phyloP scores from a whole-genome alignment of 257 asterid species.

The Scutellaria baicalensis region DNA sequence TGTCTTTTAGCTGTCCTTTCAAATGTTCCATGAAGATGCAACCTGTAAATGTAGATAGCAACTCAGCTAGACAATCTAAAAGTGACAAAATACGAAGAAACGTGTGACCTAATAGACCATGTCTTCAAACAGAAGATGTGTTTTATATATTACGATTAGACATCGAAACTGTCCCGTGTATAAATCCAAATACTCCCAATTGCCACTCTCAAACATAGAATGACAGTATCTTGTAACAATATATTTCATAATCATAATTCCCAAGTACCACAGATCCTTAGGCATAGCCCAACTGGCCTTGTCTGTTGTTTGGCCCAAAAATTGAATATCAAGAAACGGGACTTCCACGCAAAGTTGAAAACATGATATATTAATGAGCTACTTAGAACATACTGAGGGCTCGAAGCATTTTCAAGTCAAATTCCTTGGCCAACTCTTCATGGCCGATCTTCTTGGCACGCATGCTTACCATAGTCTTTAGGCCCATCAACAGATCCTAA shows the following conservation, averaged over 20 bases:
- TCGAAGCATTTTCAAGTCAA: slow-evolving; percentile 56
- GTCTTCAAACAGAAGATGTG: not conserved
- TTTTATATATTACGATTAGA: not conserved
- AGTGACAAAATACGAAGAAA: no score
- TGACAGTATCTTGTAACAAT: not conserved
- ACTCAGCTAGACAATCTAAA: not conserved
- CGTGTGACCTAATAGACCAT: no score
- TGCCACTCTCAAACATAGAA: not conserved
- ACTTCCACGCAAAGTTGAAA: not conserved
- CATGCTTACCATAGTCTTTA: slow-evolving; percentile 49
- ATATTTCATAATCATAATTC: not conserved
- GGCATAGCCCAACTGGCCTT: not conserved
- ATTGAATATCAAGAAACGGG: not conserved
- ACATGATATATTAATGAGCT: not conserved
- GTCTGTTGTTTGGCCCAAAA: not conserved
- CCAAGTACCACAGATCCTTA: not conserved
- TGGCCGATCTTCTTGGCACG: slow-evolving; percentile 59
- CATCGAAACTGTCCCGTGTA: not conserved
- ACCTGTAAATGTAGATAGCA: slow-evolving; percentile 24
- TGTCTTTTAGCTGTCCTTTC: slow-evolving; percentile 32
- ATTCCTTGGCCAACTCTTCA: slow-evolving; percentile 37
- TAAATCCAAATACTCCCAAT: not conserved
- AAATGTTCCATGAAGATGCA: slow-evolving; percentile 38
- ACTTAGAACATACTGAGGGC: slow-evolving; percentile 37
- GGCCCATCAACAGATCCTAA: slow-evolving; percentile 55